Evolutionary conservation across 2,329 filamentous ascomycete genomes (phyloP), one percentile per base, ranked within the genome.

Genomic region (Sordariomycetes sp.): DNA sequence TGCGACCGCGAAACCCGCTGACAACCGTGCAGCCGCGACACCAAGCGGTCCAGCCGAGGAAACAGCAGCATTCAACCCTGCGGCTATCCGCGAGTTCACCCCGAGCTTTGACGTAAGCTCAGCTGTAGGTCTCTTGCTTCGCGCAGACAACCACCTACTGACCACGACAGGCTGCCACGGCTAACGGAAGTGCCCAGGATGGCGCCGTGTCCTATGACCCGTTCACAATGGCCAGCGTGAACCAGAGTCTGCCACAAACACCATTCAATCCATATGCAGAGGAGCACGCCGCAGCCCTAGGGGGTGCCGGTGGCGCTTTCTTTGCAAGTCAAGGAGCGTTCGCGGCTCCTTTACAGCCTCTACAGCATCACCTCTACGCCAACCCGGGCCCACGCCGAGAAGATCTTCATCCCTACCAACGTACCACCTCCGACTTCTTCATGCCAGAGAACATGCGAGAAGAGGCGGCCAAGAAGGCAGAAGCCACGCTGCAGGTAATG

Each of bases 341-440:
- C 48, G 54, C 63, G 9, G 55, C 67, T 9, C 64, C 68, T 12
- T 54, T 68, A 15, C 79, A 82, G 43, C 82, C 82, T 16, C 72
- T 87, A 6, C 84, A 90, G 64, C 94, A 95, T 54, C 92, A 98
- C 55, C 71, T 94, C 10, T 98, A 98, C 56, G 85, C 86, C 21
- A 87, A 88, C 1, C 73, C 88, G 37, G 86, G 86, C 6, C 79
- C 85, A n/a, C 75, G 87, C 52, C 75, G 79, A 39, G 83, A 90
- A 41, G 86, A 86, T 42, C 68, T 94, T 20, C 68, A 84, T 44
- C 78, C 82, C 3, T 94, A 94, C 51, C 90, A 98, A 53, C 78
- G 86, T 39, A 80, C 82, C 37, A 79, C 85, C 2, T 86, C 93
- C 50, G 88, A 96, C 51, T 85, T 96, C 44, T 98, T 98, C 57